These are phyloP conservation scores for Blumeriella jaapii DNA, from an alignment of 2,329 filamentous ascomycete species.

Conservation along the genomic window DNA sequence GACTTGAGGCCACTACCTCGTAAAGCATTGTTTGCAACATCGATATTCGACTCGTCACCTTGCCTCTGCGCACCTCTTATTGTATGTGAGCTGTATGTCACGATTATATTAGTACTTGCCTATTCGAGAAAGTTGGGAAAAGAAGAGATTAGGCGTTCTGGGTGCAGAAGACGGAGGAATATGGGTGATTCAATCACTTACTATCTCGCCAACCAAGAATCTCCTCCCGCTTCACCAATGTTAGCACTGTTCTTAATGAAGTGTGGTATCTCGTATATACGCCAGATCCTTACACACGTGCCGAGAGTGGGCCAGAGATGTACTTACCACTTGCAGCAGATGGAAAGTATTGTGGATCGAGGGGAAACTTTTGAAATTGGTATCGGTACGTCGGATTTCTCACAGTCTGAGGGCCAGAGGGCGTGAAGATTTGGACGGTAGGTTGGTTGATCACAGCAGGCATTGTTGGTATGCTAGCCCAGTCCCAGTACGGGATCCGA, in stretches of 20 bases:
- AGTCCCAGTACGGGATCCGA: slow-evolving; percentile 39
- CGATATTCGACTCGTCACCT: slow-evolving; percentile 11
- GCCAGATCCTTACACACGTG: too few relatives aligned
- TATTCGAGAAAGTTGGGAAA: too few relatives aligned
- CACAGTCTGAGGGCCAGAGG: slow-evolving; percentile 22
- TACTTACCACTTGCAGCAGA: slow-evolving; percentile 13
- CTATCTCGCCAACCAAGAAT: slow-evolving; percentile 24
- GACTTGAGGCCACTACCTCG: slow-evolving; percentile 11
- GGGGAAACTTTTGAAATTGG: slow-evolving; percentile 32
- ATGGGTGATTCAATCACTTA: too few relatives aligned
- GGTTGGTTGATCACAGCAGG: slow-evolving; percentile 27
- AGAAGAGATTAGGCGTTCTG: too few relatives aligned
- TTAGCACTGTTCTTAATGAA: too few relatives aligned
- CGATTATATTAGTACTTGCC: too few relatives aligned
- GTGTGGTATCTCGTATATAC: too few relatives aligned
- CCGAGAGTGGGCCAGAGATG: too few relatives aligned
- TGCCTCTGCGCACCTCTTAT: slow-evolving; percentile 14
- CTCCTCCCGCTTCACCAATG: too few relatives aligned
- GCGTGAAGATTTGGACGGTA: slow-evolving; percentile 25
- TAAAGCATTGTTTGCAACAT: slow-evolving; percentile 10
- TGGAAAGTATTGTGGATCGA: slow-evolving; percentile 29
- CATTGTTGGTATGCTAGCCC: slow-evolving; percentile 33
- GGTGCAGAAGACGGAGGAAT: too few relatives aligned
- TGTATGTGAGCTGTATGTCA: too few relatives aligned
- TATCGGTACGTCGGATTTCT: slow-evolving; percentile 43